A percentile compares a stretch with the other conserved stretches of the same genome.
These are phyloP conservation scores for Fraxinus sp. DNA, from an alignment of 305 asterid species.

Conservation along the genomic window DNA sequence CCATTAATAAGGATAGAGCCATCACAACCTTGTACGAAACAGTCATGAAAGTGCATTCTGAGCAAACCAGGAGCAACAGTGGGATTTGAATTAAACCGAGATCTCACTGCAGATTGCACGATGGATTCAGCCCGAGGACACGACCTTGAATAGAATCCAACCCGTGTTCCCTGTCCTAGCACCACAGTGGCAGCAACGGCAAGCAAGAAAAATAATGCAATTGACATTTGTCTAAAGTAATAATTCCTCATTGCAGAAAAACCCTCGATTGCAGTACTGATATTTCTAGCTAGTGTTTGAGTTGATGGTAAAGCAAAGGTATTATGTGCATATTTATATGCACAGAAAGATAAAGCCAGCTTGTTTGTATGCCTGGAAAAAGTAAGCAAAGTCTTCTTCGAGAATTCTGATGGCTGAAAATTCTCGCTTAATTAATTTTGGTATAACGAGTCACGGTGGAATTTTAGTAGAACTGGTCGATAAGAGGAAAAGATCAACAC, in stretches of 20 bases:
- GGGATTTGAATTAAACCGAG: conserved; percentile 37
- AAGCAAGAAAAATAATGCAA: conserved; percentile 11
- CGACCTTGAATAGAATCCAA: not conserved
- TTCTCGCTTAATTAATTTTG: not conserved
- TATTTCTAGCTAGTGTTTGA: not conserved
- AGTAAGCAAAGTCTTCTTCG: conserved; percentile 40
- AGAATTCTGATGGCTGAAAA: conserved; percentile 7
- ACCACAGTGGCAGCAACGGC: conserved; percentile 27
- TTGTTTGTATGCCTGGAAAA: conserved; percentile 25
- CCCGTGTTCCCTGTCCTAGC: conserved; percentile 25
- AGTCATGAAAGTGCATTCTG: conserved; percentile 73
- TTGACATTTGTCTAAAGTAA: not conserved
- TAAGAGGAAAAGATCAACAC: not conserved
- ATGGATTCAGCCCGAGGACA: conserved; percentile 57
- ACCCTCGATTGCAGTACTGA: no score
- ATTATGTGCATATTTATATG: conserved; percentile 29
- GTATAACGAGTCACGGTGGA: not conserved
- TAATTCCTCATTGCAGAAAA: not conserved
- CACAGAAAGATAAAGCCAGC: conserved; percentile 16
- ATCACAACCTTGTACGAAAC: conserved; percentile 71
- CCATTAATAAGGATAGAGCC: conserved; percentile 61
- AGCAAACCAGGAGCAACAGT: conserved; percentile 54
- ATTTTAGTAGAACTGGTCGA: not conserved
- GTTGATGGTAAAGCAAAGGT: not conserved
- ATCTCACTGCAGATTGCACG: conserved; percentile 38